Base-by-base conservation (phyloP, 805 yeast genomes). In the Candida ortonii region DNA sequence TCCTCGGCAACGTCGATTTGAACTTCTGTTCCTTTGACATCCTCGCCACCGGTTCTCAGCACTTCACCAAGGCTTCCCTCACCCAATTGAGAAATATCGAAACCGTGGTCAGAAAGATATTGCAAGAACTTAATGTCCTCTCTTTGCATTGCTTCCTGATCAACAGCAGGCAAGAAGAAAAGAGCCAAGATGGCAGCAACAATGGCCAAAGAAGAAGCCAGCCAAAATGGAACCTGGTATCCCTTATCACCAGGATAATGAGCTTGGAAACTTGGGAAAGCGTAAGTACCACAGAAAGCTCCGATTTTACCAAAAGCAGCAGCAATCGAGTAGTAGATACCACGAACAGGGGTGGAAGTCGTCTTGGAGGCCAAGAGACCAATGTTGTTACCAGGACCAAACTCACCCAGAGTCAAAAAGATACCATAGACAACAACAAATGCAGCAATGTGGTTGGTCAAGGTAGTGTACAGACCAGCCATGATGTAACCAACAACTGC, bases 271-370 rank as follows among this genome's bases (percentile, higher is more conserved):
- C 78, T 73, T 26, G 96, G 96, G 75, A 90, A 90, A 20, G 83
- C 81, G 54, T 80, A 87, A 28, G 93, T 80, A 36, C 96, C 96
- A 19, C 80, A 84, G 55, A 89, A 88, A 1, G 96, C 97, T 56
- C 97, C 97, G 40, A 86, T 67, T 61, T 89, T 89, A 53, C 96
- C 97, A 34, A 80, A 50, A 16, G 96, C 96, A 37, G 97, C 96
- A 27, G 94, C 90, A 49, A 87, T 70, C 51, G 93, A 93, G 56
- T 89, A 89, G 63, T 83, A 85, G 51, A 84, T 84, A 39, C 96
- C 97, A 66, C 97, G 80, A 37, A 88, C 73, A 15, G 95, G 80
- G 7, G 96, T 80, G 28, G 96, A 83, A 29, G 80, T 73, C 6
- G 95, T 82, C 63, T 88, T 88, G 25, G 95, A 74, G 14, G 95